Evolutionary conservation across 352 stramenopile species (phyloP).

Genomic region (Phytophthora pseudosyringae): DNA sequence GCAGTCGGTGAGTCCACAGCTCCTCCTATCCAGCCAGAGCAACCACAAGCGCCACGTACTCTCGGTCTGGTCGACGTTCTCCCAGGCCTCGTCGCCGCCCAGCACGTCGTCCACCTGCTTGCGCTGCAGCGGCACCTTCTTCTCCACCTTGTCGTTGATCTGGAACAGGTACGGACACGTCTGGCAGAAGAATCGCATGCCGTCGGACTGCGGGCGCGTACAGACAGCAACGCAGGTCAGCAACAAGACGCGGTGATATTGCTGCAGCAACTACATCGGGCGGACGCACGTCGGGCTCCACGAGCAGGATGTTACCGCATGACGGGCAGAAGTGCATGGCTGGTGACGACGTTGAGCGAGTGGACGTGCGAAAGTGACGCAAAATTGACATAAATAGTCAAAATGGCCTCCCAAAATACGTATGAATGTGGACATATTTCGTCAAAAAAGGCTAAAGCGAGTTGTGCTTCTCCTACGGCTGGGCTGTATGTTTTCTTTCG

Average conservation of each 20-base stretch:
- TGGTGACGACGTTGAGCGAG: background rate
- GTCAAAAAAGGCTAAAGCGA: no score
- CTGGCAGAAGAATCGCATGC: constrained; percentile 92
- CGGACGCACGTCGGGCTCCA: constrained; percentile 79
- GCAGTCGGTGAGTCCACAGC: constrained; percentile 1
- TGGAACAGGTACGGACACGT: constrained; percentile 91
- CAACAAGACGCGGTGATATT: background rate
- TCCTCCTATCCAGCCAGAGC: background rate
- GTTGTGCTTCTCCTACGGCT: no score
- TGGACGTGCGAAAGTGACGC: background rate
- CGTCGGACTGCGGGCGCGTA: constrained; percentile 60
- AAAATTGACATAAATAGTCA: background rate
- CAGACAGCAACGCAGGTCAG: constrained; percentile 4
- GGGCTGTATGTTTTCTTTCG: no score
- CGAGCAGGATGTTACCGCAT: constrained; percentile 91
- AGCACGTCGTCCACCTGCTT: constrained; percentile 99
- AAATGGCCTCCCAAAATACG: no score
- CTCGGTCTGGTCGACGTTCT: constrained; percentile 98
- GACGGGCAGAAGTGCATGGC: constrained; percentile 92
- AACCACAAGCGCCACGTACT: constrained; percentile 47
- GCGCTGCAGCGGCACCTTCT: constrained; percentile 91
- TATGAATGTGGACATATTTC: no score
- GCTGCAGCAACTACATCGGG: background rate
- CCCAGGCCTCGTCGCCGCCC: constrained; percentile 96
- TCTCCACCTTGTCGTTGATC: constrained; percentile 89